phyloP scores from a whole-genome alignment of 768 basidiomycete genomes.

The Postia placenta region DNA sequence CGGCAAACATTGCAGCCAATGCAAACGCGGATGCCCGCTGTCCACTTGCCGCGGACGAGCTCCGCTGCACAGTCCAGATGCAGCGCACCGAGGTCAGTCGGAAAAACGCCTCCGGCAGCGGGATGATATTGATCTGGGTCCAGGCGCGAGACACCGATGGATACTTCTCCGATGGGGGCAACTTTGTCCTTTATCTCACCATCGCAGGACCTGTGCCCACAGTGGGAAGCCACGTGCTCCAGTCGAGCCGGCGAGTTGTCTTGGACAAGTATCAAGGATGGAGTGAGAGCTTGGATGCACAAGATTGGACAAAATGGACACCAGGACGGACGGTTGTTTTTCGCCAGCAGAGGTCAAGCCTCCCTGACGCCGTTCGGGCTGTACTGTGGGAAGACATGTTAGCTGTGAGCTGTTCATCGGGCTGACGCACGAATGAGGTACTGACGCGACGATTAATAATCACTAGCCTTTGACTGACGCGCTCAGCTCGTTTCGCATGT shows the following conservation, averaged over 20 bases:
- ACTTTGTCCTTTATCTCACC: slow-evolving; percentile 12
- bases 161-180: slow-evolving; percentile 10
- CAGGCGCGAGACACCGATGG: slow-evolving; percentile 6
- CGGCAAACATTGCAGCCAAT: slow-evolving; percentile 1
- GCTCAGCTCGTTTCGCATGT: not conserved
- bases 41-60: slow-evolving; percentile 5
- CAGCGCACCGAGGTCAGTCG: slow-evolving; percentile 9
- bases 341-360: slow-evolving; percentile 7
- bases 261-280: slow-evolving; percentile 8
- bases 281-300: slow-evolving; percentile 6
- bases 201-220: not conserved
- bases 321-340: slow-evolving; percentile 6
- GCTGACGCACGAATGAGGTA: not conserved
- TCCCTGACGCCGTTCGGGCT: slow-evolving; percentile 2
- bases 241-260: slow-evolving; percentile 4
- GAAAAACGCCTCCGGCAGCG: not conserved
- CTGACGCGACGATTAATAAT: too few relatives aligned
- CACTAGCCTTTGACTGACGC: not conserved
- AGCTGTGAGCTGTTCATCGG: slow-evolving; percentile 2
- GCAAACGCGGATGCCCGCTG: not conserved
- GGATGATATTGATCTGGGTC: not conserved
- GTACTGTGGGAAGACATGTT: slow-evolving; percentile 2
- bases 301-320: slow-evolving; percentile 6
- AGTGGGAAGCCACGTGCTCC: not conserved
- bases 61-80: slow-evolving; percentile 8